Conservation (phyloP, 2,329 filamentous ascomycete genomes). For the Colletotrichum gigasporum region DNA sequence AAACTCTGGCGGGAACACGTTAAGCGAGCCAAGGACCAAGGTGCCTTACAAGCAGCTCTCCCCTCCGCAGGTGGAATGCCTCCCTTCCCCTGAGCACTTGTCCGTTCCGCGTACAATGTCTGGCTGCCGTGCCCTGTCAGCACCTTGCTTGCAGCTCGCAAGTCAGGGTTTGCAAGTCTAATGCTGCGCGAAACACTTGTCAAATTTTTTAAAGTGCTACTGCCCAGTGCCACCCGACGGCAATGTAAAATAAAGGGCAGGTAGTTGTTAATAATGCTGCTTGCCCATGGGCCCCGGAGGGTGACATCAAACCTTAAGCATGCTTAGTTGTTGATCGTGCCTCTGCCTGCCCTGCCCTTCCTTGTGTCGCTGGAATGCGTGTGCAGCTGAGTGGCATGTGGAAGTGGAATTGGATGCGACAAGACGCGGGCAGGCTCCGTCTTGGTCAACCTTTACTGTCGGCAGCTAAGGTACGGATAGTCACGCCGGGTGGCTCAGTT, state of each 20-base stretch:
- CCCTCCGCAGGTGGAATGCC: background rate
- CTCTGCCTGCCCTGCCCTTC: slow-evolving; percentile 10
- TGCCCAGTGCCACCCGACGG: no score
- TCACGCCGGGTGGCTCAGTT: no score
- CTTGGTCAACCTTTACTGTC: no score
- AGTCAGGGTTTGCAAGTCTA: background rate
- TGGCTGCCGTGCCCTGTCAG: background rate
- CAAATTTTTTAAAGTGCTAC: background rate
- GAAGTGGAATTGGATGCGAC: slow-evolving; percentile 1
- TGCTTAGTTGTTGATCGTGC: no score
- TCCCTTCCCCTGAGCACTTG: slow-evolving; percentile 6
- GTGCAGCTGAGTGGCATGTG: background rate
- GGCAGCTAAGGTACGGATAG: no score
- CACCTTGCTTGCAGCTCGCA: background rate
- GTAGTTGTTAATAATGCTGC: background rate
- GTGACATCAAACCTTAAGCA: slow-evolving; percentile 29
- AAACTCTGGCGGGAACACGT: background rate
- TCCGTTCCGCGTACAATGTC: background rate
- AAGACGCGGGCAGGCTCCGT: background rate
- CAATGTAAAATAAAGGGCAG: background rate
- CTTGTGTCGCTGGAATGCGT: slow-evolving; percentile 6
- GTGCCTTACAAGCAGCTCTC: background rate
- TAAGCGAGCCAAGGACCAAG: background rate
- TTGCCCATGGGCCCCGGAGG: slow-evolving; percentile 4
- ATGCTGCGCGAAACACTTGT: background rate